phyloP scores from a whole-genome alignment of 495 filamentous ascomycete species.

The Podospora comata region DNA sequence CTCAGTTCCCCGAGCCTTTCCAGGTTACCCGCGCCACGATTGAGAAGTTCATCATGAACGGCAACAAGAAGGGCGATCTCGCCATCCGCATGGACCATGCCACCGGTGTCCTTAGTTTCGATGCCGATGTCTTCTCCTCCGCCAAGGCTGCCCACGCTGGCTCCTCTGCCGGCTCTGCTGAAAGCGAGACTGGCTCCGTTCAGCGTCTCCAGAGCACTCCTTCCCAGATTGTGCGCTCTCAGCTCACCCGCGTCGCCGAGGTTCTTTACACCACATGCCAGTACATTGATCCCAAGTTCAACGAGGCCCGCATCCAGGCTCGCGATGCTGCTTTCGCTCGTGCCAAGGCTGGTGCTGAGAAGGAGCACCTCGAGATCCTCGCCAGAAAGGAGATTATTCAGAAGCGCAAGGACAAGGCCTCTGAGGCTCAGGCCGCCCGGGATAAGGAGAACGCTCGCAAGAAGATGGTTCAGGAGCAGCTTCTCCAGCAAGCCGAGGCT shows the following conservation, averaged over 20 bases:
- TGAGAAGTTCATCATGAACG: conserved; percentile 99
- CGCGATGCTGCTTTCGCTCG: conserved; percentile 76
- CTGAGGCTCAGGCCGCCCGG: conserved; percentile 74
- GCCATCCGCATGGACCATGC: conserved; percentile 95
- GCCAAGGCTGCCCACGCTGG: conserved; percentile 88
- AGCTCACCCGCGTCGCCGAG: conserved; percentile 87
- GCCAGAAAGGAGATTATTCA: conserved; percentile 87
- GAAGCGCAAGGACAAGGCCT: conserved; percentile 92
- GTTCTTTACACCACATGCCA: conserved; percentile 87
- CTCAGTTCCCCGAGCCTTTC: conserved; percentile 95
- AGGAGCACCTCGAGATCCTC: conserved; percentile 87
- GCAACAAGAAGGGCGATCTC: conserved; percentile 98
- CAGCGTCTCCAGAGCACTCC: conserved; percentile 96
- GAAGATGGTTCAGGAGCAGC: conserved; percentile 78
- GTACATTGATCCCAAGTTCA: conserved; percentile 89
- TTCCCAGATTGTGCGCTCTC: conserved; percentile 94
- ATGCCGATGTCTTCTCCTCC: conserved; percentile 96
- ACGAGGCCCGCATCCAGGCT: conserved; percentile 69
- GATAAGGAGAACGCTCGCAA: conserved; percentile 89
- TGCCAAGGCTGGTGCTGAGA: conserved; percentile 79
- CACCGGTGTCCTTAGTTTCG: conserved; percentile 90
- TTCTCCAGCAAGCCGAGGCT: conserved; percentile 81
- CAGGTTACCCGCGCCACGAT: conserved; percentile 87
- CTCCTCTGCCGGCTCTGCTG: conserved; percentile 81
- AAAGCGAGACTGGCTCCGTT: conserved; percentile 77